Base-by-base conservation (phyloP, 2,329 filamentous ascomycete genomes). In the Xylariaceae sp. region DNA sequence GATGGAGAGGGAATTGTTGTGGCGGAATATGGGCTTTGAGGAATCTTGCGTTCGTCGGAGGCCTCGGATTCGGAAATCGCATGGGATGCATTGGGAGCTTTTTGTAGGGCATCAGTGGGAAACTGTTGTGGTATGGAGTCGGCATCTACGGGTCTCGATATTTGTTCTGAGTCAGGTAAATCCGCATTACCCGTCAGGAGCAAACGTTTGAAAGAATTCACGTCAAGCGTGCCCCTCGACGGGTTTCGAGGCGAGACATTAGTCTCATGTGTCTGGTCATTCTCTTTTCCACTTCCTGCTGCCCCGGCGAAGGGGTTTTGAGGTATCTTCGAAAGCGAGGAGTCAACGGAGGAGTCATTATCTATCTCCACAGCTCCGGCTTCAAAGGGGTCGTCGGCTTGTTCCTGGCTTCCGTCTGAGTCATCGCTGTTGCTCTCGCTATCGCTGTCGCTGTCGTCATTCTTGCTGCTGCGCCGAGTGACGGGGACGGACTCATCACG, bases 201-300 rank as follows among this genome's bases (percentile, higher is more conserved):
- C 61, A 94, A 75, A 60, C 87, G 82, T 69, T 86, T 87, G 75
- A 94, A 94, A 6, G 89, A 86, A 69, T 90, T 85, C 0, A 93
- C 90, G 69, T 94, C 88, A 63, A 93, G 74, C 0, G 84, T 80
- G 15, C 72, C 75, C 65, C 75, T 79, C 7, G 63, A 55, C 45
- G 68, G 68, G 62, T 70, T 58, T 61, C 69, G 10, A 61, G 73
- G 67, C 65, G 73, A 57, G 65, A 72, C 67, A 18, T 75, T 69
- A 15, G 71, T 66, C 45, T 70, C 67, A 44, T 75, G 62, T 10
- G 53, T 70, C 39, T 66, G 71, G 18, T 66, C 65, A 3, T 69
- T 66, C 30, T 71, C 72, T 59, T 83, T 81, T 55, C 82, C 66
- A 53, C 83, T 81, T 49, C 80, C 76, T 39, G 82, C 67, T 7